A percentile compares a stretch with the other conserved stretches of the same genome.
phyloP scores from a whole-genome alignment of 192 early-diverging fungal species.

The Gamsiella multidivaricata region DNA sequence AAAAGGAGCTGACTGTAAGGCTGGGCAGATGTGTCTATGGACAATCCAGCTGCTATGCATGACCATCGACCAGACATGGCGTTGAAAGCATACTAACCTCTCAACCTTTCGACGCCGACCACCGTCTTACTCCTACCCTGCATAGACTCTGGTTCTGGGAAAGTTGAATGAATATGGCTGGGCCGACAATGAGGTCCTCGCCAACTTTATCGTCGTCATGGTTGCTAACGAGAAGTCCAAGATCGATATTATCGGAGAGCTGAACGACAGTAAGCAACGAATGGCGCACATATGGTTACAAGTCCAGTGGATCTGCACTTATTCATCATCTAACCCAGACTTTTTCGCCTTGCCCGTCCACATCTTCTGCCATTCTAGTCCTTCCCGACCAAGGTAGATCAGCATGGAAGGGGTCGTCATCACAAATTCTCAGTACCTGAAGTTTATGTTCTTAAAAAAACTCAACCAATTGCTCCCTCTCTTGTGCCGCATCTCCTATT shows the following conservation, averaged over 20 bases:
- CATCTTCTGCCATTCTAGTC: conserved; percentile 2
- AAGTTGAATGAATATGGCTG: conserved; percentile 48
- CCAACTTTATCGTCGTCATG: conserved; percentile 54
- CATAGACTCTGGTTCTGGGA: conserved; percentile 20
- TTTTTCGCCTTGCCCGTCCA: background rate
- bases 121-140: background rate
- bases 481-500: background rate
- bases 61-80: background rate
- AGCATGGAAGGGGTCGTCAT: too few relatives aligned
- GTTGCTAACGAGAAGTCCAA: conserved; percentile 48
- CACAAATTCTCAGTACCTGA: too few relatives aligned
- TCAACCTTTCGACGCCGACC: background rate
- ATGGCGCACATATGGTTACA: too few relatives aligned
- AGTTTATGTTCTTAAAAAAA: too few relatives aligned
- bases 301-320: too few relatives aligned
- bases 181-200: conserved; percentile 44
- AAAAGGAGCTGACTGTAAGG: conserved; percentile 34
- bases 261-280: conserved; percentile 34
- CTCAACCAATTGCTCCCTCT: background rate
- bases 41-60: background rate
- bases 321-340: background rate
- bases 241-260: conserved; percentile 23
- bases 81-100: background rate
- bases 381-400: conserved; percentile 28
- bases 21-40: background rate